Base-by-base conservation (phyloP, 495 filamentous ascomycete genomes). In the Talaromyces proteolyticus region DNA sequence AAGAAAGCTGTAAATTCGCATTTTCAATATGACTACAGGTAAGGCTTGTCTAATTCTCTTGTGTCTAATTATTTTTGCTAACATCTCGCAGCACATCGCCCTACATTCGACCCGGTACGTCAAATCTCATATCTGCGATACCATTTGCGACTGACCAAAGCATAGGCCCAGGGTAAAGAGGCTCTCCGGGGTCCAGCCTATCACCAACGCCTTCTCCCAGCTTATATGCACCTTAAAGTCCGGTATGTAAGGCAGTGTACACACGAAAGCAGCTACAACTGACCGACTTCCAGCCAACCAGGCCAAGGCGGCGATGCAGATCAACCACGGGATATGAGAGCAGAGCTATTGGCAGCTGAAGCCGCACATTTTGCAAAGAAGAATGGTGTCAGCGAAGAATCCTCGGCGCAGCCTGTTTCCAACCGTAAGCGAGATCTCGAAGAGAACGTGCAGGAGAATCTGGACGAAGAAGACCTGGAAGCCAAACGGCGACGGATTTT, bases 171-270 rank as follows among this genome's bases (percentile, higher is more conserved):
- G 63, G 93, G 94, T 56, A 96, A 95, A 79, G 93, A 98, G 66
- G 88, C 91, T 61, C 87, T 88, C 47, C 85, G 91, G 57, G 93
- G 93, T 14, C 88, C 89, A 36, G 93, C 93, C 51, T 97, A 96
- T 70, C 93, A 98, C 66, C 93, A 96, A 74, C 84, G 93, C 47
- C 85, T 97, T 10, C 84, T 96, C 2, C 94, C 93, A 4, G 93
- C 93, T 8, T 84, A 97, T 61, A 96, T 85, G 26, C 82, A 87
- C 58, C 81, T 98, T 57, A 98, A 98, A 69, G 82, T 85, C 52
- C 80, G 90, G 83, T 87, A 77, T 20, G 61, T 44, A 6, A 39
- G 11, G 12, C 40, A 2, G 10, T 11, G 7, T 17, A 1, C 2
- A 36, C n/a, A 24, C 21, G 6, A 44, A 34, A 37, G 17, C 11